Conservation (phyloP, 2,329 filamentous ascomycete species). For the Aphanoascus verrucosus region DNA sequence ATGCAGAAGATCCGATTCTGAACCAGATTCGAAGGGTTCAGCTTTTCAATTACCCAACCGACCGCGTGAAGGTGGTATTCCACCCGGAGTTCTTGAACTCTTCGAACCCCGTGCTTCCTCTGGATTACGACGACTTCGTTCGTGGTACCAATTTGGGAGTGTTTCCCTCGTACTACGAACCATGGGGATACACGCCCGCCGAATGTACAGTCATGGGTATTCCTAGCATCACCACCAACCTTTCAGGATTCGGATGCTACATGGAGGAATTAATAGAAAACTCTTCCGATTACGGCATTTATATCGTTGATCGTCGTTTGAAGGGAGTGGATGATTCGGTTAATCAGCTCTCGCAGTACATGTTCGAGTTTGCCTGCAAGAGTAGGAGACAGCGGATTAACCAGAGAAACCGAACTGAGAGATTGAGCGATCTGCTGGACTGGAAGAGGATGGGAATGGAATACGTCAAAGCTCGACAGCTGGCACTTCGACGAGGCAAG, state of each 20-base stretch:
- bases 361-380: slow-evolving; percentile 91
- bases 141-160: slow-evolving; percentile 91
- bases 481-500: slow-evolving; percentile 65
- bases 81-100: slow-evolving; percentile 97
- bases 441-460: slow-evolving; percentile 99
- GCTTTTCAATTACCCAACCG: slow-evolving; percentile 88
- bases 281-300: slow-evolving; percentile 94
- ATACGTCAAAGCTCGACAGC: slow-evolving; percentile 92
- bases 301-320: slow-evolving; percentile 89
- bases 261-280: slow-evolving; percentile 99
- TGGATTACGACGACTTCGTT: slow-evolving; percentile 98
- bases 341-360: slow-evolving; percentile 82
- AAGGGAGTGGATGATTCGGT: slow-evolving; percentile 97
- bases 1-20: slow-evolving; percentile 81
- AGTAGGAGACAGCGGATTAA: slow-evolving; percentile 95
- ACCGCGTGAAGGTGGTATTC: slow-evolving; percentile 96
- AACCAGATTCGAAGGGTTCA: slow-evolving; percentile 94
- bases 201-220: slow-evolving; percentile 99
- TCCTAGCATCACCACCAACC: slow-evolving; percentile 92
- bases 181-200: slow-evolving; percentile 96
- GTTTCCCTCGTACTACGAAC: slow-evolving; percentile 97
- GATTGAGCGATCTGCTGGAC: slow-evolving; percentile 85
- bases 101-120: slow-evolving; percentile 81
- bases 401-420: slow-evolving; percentile 92
- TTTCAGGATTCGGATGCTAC: slow-evolving; percentile 96